phyloP scores from a whole-genome alignment of 176 grass and related monocot genomes.

The Zoysia pacifica region DNA sequence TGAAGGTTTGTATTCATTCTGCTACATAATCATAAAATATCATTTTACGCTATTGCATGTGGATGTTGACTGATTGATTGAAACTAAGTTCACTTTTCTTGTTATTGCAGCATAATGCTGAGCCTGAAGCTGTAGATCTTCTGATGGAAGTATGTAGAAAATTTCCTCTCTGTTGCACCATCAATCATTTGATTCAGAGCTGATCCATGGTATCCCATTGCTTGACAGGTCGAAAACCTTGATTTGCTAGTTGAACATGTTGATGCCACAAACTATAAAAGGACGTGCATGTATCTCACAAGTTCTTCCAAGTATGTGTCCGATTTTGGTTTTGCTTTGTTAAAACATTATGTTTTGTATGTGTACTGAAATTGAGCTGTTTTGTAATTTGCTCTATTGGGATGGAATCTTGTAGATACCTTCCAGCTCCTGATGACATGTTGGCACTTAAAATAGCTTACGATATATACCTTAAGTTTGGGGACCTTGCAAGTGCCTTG shows the following conservation, averaged over 20 bases:
- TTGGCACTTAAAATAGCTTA: slow-evolving; percentile 65
- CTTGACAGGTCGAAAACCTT: slow-evolving; percentile 62
- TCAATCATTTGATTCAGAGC: not conserved
- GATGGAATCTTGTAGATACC: slow-evolving; percentile 55
- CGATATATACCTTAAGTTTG: slow-evolving; percentile 75
- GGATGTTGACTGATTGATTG: not conserved
- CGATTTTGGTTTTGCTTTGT: not conserved
- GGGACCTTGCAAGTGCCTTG: slow-evolving; percentile 69
- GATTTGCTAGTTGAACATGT: slow-evolving; percentile 74
- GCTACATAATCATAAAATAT: not conserved
- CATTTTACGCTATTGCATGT: not conserved
- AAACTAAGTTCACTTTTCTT: slow-evolving; percentile 20
- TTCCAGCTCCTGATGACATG: slow-evolving; percentile 64
- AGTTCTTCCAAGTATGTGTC: slow-evolving; percentile 65
- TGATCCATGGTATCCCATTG: slow-evolving; percentile 21
- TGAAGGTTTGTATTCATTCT: slow-evolving; percentile 57
- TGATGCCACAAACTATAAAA: slow-evolving; percentile 73
- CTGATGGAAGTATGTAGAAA: slow-evolving; percentile 57
- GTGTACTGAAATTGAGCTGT: slow-evolving; percentile 22
- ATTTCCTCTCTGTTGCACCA: not conserved
- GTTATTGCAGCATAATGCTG: slow-evolving; percentile 65
- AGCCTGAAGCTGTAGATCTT: slow-evolving; percentile 86
- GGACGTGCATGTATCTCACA: slow-evolving; percentile 71
- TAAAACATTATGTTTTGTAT: not conserved
- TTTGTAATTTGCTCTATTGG: not conserved